These are phyloP conservation scores for Pleurotus sapidus DNA, from an alignment of 768 basidiomycete genomes.

Conservation along the genomic window DNA sequence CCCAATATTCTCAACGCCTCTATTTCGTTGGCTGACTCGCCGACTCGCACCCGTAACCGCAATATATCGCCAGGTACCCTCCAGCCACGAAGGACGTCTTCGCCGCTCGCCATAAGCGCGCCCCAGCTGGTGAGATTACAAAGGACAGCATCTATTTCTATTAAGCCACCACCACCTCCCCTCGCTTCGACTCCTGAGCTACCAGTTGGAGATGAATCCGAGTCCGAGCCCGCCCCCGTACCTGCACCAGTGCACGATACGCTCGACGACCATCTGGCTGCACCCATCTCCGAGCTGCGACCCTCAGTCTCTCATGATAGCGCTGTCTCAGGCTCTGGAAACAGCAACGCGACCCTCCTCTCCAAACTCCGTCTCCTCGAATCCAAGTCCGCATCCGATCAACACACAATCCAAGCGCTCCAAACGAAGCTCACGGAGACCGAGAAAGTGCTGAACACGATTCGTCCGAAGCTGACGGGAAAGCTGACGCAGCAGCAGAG, in stretches of 20 bases:
- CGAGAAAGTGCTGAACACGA: slow-evolving; percentile 68
- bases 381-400: slow-evolving; percentile 82
- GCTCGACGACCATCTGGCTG: not conserved
- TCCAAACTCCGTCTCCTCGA: slow-evolving; percentile 80
- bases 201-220: not conserved
- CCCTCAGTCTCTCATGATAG: not conserved
- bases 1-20: not conserved
- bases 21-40: not conserved
- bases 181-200: not conserved
- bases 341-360: slow-evolving; percentile 3
- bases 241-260: not conserved
- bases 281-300: not conserved
- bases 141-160: not conserved
- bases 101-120: not conserved
- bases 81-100: slow-evolving; percentile 2
- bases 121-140: slow-evolving; percentile 4
- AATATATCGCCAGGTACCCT: slow-evolving; percentile 6
- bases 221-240: not conserved
- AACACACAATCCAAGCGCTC: slow-evolving; percentile 78
- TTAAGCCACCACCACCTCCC: not conserved
- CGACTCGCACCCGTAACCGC: not conserved
- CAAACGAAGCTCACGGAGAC: slow-evolving; percentile 84
- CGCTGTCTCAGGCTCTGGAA: slow-evolving; percentile 6
- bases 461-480: slow-evolving; percentile 88
- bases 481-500: slow-evolving; percentile 75